phyloP scores from a whole-genome alignment of 805 yeast species.

The Metschnikowia bowlesiae region DNA sequence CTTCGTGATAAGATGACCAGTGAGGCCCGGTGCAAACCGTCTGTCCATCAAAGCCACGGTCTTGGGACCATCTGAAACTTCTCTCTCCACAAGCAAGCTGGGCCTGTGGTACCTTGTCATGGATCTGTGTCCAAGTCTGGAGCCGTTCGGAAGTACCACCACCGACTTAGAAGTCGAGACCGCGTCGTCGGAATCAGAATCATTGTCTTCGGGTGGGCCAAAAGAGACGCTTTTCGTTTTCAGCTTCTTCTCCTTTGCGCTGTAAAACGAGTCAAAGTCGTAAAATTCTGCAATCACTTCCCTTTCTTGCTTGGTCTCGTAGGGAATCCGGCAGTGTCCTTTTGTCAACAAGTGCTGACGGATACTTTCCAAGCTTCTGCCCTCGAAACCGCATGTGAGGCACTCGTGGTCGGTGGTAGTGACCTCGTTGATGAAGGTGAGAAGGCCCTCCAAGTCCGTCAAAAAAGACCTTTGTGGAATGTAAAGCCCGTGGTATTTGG shows the following conservation, averaged over 20 bases:
- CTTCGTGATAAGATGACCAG: slow-evolving; percentile 23
- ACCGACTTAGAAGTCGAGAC: neutral
- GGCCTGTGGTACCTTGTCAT: slow-evolving; percentile 70
- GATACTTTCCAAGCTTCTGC: slow-evolving; percentile 37
- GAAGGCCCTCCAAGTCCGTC: slow-evolving; percentile 34
- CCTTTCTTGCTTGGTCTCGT: slow-evolving; percentile 39
- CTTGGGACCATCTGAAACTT: slow-evolving; percentile 60
- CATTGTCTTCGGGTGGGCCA: slow-evolving; percentile 18
- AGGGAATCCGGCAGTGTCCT: slow-evolving; percentile 45
- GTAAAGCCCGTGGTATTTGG: slow-evolving; percentile 41
- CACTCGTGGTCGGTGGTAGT: slow-evolving; percentile 40
- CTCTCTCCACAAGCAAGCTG: slow-evolving; percentile 29
- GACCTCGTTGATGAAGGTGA: slow-evolving; percentile 35
- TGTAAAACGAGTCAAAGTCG: slow-evolving; percentile 21
- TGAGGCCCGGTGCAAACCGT: slow-evolving; percentile 38
- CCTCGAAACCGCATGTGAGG: slow-evolving; percentile 42
- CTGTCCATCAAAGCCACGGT: slow-evolving; percentile 77
- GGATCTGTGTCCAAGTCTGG: slow-evolving; percentile 76
- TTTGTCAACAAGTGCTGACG: slow-evolving; percentile 42
- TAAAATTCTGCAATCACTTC: slow-evolving; percentile 35
- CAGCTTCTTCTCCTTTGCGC: slow-evolving; percentile 15
- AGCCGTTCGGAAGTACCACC: slow-evolving; percentile 70
- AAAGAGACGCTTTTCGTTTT: slow-evolving; percentile 26
- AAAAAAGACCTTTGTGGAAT: slow-evolving; percentile 41
- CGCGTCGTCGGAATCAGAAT: slow-evolving; percentile 13